phyloP scores from a whole-genome alignment of 805 yeast species.

The Wickerhamiella allomyrinae region DNA sequence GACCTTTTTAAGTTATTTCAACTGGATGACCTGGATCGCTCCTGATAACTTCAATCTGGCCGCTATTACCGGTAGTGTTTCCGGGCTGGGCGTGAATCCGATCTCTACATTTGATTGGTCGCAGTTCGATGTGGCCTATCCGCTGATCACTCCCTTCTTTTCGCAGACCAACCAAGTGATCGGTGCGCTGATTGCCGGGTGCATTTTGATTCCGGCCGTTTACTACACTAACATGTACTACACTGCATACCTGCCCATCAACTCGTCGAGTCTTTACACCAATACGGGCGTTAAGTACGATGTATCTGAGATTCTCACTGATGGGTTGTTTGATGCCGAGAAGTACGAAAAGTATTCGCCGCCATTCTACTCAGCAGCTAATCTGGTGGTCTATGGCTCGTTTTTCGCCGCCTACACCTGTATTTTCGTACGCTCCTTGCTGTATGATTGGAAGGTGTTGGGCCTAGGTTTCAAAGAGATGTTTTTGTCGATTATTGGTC shows the following conservation, averaged over 20 bases:
- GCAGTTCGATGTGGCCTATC: constrained; percentile 14
- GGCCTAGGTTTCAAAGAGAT: constrained; percentile 18
- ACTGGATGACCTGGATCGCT: constrained; percentile 48
- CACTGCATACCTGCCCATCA: constrained; percentile 40
- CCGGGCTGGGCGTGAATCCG: constrained; percentile 43
- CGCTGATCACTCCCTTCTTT: constrained; percentile 33
- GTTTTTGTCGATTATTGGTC: constrained; percentile 2
- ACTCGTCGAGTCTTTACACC: constrained; percentile 29
- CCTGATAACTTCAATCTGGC: constrained; percentile 39
- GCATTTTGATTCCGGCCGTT: constrained; percentile 21
- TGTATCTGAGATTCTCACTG: constrained; percentile 30
- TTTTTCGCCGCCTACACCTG: constrained; percentile 38
- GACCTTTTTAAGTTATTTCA: constrained; percentile 44
- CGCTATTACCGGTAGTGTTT: constrained; percentile 32
- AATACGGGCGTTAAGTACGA: constrained; percentile 33
- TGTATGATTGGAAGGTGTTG: constrained; percentile 30
- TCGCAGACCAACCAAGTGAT: constrained; percentile 22
- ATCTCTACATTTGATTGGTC: constrained; percentile 38
- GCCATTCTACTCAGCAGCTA: constrained; percentile 44
- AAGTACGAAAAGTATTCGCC: constrained; percentile 40
- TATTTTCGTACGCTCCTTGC: constrained; percentile 34
- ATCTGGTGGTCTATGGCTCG: constrained; percentile 38
- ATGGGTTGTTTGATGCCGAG: constrained; percentile 28
- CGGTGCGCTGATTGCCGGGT: constrained; percentile 24
- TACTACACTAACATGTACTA: constrained; percentile 36